These are phyloP conservation scores for Rhododendron williamsianum DNA, from an alignment of 148 eudicot genomes.

Conservation along the genomic window DNA sequence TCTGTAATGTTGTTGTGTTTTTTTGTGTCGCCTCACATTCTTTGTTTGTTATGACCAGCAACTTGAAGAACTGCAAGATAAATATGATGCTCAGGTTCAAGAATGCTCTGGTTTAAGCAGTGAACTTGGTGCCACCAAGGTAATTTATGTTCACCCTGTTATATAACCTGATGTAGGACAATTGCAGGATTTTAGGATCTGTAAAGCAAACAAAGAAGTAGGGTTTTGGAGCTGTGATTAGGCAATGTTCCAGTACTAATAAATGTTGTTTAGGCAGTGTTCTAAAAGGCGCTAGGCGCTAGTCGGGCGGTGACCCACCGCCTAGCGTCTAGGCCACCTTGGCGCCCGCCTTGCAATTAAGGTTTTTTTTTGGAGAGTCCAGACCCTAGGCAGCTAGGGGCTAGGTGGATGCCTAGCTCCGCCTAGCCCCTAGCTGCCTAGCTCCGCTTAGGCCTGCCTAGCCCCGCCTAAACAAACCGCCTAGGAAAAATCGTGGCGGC, in stretches of 20 bases:
- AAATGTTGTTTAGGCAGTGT: neutral
- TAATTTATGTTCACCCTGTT: conserved; percentile 4
- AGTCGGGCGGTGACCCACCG: too few relatives aligned
- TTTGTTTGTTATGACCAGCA: conserved; percentile 29
- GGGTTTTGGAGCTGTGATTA: neutral
- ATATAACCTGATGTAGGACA: neutral
- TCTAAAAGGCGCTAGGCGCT: too few relatives aligned
- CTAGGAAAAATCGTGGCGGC: too few relatives aligned
- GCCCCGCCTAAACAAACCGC: too few relatives aligned
- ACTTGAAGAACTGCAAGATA: conserved; percentile 55
- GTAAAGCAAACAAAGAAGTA: neutral
- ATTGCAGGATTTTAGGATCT: neutral
- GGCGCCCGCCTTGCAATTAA: too few relatives aligned
- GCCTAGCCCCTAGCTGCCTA: too few relatives aligned
- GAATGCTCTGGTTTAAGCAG: conserved; percentile 42
- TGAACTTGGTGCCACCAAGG: conserved; percentile 56
- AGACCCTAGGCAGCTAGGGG: too few relatives aligned
- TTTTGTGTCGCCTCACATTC: neutral
- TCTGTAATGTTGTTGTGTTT: neutral
- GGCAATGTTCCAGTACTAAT: neutral
- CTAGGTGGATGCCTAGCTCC: too few relatives aligned
- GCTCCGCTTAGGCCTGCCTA: too few relatives aligned
- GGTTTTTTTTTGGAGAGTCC: too few relatives aligned
- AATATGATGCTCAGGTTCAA: conserved; percentile 46
- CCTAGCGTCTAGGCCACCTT: too few relatives aligned